These are phyloP conservation scores for Paratinospora sagittata DNA, from an alignment of 164 flowering plant genomes.

Conservation along the genomic window DNA sequence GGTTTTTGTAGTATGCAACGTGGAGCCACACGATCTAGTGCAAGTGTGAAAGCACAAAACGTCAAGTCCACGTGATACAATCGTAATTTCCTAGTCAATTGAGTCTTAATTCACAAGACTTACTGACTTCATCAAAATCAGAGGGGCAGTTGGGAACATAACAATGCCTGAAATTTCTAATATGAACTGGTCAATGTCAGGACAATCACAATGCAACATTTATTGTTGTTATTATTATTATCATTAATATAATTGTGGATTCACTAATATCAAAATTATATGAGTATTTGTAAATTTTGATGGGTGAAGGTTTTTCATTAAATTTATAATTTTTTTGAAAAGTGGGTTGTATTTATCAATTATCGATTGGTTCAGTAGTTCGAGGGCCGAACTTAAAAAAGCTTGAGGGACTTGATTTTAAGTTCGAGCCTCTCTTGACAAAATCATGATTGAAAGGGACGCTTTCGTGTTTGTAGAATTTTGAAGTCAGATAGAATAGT, in stretches of 20 bases:
- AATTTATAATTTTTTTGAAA: too few relatives aligned
- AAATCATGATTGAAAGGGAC: too few relatives aligned
- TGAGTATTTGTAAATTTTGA: background rate
- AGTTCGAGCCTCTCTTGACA: too few relatives aligned
- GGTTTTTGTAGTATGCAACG: background rate
- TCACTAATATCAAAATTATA: background rate
- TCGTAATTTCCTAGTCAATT: background rate
- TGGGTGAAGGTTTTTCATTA: too few relatives aligned
- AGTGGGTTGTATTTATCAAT: too few relatives aligned
- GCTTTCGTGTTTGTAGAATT: too few relatives aligned
- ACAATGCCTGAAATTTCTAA: background rate
- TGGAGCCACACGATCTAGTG: background rate
- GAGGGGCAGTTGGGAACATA: background rate
- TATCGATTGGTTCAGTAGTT: too few relatives aligned
- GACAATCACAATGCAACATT: background rate
- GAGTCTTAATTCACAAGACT: background rate
- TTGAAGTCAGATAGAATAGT: too few relatives aligned
- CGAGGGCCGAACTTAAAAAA: too few relatives aligned
- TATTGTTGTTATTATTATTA: background rate
- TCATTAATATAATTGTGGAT: background rate
- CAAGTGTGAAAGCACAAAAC: background rate
- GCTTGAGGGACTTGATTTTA: too few relatives aligned
- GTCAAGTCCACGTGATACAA: slow-evolving; percentile 3
- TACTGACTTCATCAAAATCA: background rate
- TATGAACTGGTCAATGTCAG: background rate